These are phyloP conservation scores for Daldinia sp. DNA, from an alignment of 2,329 filamentous ascomycete species.

Conservation along the genomic window DNA sequence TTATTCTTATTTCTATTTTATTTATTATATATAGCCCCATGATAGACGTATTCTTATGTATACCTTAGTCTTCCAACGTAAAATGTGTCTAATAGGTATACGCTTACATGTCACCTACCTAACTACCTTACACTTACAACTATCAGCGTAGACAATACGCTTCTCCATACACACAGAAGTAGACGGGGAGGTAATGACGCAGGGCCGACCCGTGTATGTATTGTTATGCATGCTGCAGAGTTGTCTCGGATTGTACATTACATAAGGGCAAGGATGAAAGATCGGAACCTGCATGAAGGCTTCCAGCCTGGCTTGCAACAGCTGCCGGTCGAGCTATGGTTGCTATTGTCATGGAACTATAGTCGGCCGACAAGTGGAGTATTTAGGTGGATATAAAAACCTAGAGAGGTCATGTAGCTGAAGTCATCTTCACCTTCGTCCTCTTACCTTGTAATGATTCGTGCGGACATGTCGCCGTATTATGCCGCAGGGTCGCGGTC, in stretches of 20 bases:
- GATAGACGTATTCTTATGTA: neutral
- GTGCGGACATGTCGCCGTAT: conserved; percentile 15
- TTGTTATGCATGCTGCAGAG: neutral
- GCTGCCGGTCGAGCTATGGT: conserved; percentile 9
- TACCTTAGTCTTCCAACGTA: neutral
- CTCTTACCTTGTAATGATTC: conserved; percentile 16
- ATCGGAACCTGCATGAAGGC: neutral
- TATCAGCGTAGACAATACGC: neutral
- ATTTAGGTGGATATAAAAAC: neutral
- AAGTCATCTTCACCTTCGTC: conserved; percentile 8
- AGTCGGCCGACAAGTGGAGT: neutral
- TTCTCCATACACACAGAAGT: neutral
- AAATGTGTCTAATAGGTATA: neutral
- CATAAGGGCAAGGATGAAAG: conserved; percentile 13
- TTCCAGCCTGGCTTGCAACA: neutral
- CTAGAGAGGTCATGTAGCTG: neutral
- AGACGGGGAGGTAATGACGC: conserved; percentile 3
- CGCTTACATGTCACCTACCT: neutral
- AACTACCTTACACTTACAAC: neutral
- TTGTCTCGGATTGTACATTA: conserved; percentile 16
- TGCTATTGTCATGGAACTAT: neutral
- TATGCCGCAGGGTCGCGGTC: conserved; percentile 21
- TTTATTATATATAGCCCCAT: too few species aligned
- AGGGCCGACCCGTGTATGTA: neutral
- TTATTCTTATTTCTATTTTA: neutral